These are phyloP conservation scores for Toxicodendron radicans DNA, from an alignment of 345 rosid species.

Conservation along the genomic window DNA sequence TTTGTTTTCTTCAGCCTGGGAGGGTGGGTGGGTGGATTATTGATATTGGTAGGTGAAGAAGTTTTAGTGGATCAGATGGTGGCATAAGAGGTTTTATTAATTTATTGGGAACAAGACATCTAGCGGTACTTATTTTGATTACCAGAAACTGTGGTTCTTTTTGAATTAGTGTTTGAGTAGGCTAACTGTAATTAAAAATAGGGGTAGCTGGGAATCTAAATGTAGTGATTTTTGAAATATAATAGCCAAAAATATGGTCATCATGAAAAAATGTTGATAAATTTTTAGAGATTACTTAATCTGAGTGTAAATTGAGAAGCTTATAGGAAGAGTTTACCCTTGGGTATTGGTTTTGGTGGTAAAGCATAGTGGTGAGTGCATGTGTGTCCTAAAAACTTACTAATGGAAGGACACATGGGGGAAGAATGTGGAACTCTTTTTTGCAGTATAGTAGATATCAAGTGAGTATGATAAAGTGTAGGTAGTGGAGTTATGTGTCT, in stretches of 20 bases:
- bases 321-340: background rate
- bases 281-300: background rate
- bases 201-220: background rate
- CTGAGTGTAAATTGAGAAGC: background rate
- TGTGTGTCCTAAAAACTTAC: background rate
- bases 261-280: background rate
- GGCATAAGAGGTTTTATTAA: background rate
- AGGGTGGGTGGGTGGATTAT: background rate
- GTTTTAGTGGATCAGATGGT: slow-evolving; percentile 5
- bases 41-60: background rate
- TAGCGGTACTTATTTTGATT: background rate
- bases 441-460: background rate
- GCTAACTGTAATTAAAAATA: background rate
- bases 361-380: background rate
- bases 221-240: background rate
- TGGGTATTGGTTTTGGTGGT: background rate
- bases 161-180: background rate
- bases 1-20: background rate
- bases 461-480: background rate
- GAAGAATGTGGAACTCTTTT: background rate
- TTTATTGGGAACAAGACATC: background rate
- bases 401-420: background rate
- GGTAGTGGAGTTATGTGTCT: background rate
- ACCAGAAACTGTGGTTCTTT: background rate
- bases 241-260: background rate